These are phyloP conservation scores for Zoysia matrella DNA, from an alignment of 202 grass and related monocot species.

Conservation along the genomic window DNA sequence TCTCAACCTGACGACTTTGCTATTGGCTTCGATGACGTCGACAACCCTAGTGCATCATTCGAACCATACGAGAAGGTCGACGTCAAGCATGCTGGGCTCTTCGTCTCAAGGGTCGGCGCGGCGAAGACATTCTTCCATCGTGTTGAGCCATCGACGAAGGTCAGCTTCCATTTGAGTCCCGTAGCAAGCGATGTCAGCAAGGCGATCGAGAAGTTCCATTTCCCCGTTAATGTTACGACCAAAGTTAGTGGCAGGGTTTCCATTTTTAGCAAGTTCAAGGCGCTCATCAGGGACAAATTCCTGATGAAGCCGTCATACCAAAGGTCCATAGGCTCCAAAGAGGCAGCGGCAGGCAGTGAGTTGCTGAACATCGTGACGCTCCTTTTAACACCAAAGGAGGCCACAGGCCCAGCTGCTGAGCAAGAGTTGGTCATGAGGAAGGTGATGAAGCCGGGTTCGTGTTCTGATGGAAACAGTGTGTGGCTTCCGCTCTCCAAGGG, in stretches of 20 bases:
- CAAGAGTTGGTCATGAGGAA: slow-evolving; percentile 41
- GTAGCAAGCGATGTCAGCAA: slow-evolving; percentile 50
- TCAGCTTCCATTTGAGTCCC: slow-evolving; percentile 70
- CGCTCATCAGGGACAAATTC: slow-evolving; percentile 65
- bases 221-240: slow-evolving; percentile 50
- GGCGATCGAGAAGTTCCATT: slow-evolving; percentile 60
- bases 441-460: slow-evolving; percentile 44
- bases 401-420: slow-evolving; percentile 23
- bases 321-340: slow-evolving; percentile 43
- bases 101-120: slow-evolving; percentile 63
- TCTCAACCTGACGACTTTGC: slow-evolving; percentile 76
- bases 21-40: slow-evolving; percentile 51
- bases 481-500: slow-evolving; percentile 53
- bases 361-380: slow-evolving; percentile 58
- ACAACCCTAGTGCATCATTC: slow-evolving; percentile 47
- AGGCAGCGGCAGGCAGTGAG: slow-evolving; percentile 48
- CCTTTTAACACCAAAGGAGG: slow-evolving; percentile 53
- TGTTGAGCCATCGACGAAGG: slow-evolving; percentile 61
- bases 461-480: slow-evolving; percentile 22
- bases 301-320: slow-evolving; percentile 44
- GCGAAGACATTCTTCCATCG: slow-evolving; percentile 65
- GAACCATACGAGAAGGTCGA: slow-evolving; percentile 70
- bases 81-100: slow-evolving; percentile 55
- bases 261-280: slow-evolving; percentile 66
- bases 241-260: slow-evolving; percentile 59